A percentile compares a stretch with the other conserved stretches of the same genome.
Evolutionary conservation across 768 basidiomycete genomes (phyloP).

Genomic region (Serendipita indica): DNA sequence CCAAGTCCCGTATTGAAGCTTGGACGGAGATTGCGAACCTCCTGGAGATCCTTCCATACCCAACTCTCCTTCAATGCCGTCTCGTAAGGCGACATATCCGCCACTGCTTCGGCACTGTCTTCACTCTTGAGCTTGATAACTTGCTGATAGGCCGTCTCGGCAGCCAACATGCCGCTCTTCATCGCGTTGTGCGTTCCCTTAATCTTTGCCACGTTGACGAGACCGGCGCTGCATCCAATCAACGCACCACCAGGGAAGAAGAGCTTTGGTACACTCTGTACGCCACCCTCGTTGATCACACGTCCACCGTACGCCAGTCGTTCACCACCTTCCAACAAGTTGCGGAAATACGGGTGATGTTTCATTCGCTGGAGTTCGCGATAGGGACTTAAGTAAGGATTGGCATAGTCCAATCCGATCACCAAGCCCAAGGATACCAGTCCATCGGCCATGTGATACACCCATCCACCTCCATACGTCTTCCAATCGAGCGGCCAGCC

Average conservation of each 20-base stretch:
- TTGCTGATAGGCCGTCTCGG: conserved; percentile 65
- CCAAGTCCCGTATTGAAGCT: conserved; percentile 73
- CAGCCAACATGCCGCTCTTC: conserved; percentile 97
- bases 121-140: conserved; percentile 24
- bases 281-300: conserved; percentile 81
- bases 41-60: conserved; percentile 72
- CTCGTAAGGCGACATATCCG: conserved; percentile 65
- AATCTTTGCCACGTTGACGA: conserved; percentile 93
- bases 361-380: conserved; percentile 86
- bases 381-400: conserved; percentile 86
- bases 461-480: conserved; percentile 87
- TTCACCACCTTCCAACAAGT: conserved; percentile 59
- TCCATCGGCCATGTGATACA: conserved; percentile 90
- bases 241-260: conserved; percentile 89
- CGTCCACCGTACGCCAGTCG: conserved; percentile 87
- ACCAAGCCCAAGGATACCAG: conserved; percentile 85
- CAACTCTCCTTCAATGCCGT: conserved; percentile 55
- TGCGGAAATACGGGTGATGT: conserved; percentile 82
- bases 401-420: conserved; percentile 85
- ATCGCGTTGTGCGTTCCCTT: conserved; percentile 98
- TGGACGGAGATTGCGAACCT: conserved; percentile 83
- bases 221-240: conserved; percentile 89
- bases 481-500: conserved; percentile 79
- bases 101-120: conserved; percentile 20
- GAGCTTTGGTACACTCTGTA: conserved; percentile 78